Evolutionary conservation across 2,329 filamentous ascomycete genomes (phyloP).

Genomic region (Stemphylium beticola): DNA sequence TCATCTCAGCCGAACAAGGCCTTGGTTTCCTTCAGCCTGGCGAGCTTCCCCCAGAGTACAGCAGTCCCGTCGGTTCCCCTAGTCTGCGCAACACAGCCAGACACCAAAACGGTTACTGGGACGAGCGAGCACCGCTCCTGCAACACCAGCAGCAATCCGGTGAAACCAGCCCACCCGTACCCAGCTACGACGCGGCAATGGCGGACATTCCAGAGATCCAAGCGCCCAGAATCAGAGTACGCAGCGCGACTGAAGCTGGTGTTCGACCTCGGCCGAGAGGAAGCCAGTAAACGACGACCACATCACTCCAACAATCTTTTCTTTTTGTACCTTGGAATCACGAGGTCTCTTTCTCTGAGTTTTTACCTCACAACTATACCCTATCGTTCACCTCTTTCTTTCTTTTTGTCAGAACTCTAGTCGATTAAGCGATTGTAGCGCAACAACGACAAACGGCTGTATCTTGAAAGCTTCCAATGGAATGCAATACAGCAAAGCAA

Average conservation of each 20-base stretch:
- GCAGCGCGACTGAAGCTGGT: conserved; percentile 33
- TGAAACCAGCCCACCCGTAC: conserved; percentile 68
- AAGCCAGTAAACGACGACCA: not conserved
- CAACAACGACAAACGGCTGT: not conserved
- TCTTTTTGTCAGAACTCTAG: not conserved
- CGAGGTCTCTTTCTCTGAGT: not conserved
- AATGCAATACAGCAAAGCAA: conserved; percentile 1
- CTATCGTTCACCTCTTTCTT: conserved; percentile 3
- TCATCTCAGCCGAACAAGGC: conserved; percentile 35
- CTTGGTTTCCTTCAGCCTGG: conserved; percentile 45
- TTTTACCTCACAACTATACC: conserved; percentile 8
- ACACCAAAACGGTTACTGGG: conserved; percentile 50
- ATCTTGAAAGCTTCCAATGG: not conserved
- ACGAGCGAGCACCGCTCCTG: conserved; percentile 58
- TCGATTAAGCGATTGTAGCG: not conserved
- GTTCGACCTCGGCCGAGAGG: conserved; percentile 18
- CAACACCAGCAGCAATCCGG: conserved; percentile 29
- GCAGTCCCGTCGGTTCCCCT: conserved; percentile 51
- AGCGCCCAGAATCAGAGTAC: conserved; percentile 31
- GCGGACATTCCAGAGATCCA: conserved; percentile 63
- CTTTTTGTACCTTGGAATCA: conserved; percentile 1
- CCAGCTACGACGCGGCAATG: conserved; percentile 81
- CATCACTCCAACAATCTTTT: not conserved
- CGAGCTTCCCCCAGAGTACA: conserved; percentile 58
- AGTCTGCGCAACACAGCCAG: conserved; percentile 62